Evolutionary conservation across 495 filamentous ascomycete genomes (phyloP), one percentile per base, ranked within the genome.

Genomic region (Hypoxylon lienhwacheense): DNA sequence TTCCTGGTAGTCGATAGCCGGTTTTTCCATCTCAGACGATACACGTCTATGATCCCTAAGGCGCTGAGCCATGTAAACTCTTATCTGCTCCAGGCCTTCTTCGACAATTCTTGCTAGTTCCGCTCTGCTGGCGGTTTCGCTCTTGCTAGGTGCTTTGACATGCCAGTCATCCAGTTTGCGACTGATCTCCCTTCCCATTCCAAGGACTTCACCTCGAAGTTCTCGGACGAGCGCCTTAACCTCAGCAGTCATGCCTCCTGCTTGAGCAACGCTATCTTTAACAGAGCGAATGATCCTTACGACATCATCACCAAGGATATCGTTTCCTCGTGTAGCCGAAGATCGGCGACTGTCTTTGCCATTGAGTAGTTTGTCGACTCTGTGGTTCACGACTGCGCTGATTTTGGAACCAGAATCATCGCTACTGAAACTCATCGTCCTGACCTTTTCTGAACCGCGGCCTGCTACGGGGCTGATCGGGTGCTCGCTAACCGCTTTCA

Each of bases 221-320:
- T 97, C 91, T 31, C 89, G 84, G 8, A 96, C 86, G 11, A 95
- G 73, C 2, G 87, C 84, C 70, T 97, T 98, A 28, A 96, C 88
- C 67, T 95, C 88, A 47, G 88, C 86, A 3, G 91, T 93, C 64
- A 93, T 78, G 10, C 89, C 85, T 56, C 91, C 91, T 40, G 86
- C 79, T 73, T 95, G 86, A 16, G 87, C 78, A 49, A 96, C 87
- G 63, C 88, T 91, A 59, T 89, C 89, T 66, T 91, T 95, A 50
- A 98, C 85, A 41, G 85, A 85, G 42, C 81, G 81, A 34, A 98
- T 81, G 46, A 91, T 78, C 33, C 87, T 82, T 22, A 91, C 63
- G 52, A 96, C 71, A 48, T 97, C 90, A 16, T 89, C 86, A 24
- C 76, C 84, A 21, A 81, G 42, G 5, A 76, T 55, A 7, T 79